Percentiles rank a stretch among this genome's conserved stretches.
phyloP scores from a whole-genome alignment of 768 basidiomycete species.

The Mycena kentingensis region DNA sequence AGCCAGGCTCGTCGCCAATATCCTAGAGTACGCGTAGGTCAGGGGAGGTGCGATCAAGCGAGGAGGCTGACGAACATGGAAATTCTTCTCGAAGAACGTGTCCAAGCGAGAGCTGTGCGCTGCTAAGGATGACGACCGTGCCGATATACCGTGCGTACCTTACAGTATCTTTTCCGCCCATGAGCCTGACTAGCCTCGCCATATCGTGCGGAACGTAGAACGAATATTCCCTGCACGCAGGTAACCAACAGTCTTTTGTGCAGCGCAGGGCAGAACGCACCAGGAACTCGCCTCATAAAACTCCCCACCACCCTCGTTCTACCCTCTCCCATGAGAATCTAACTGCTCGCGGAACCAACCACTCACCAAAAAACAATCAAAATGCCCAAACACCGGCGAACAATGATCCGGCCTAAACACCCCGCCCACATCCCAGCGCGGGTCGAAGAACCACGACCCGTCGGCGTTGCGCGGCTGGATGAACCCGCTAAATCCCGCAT shows the following conservation, averaged over 20 bases:
- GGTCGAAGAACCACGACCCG: slow-evolving; percentile 21
- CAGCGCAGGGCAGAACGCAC: background rate
- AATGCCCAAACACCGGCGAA: slow-evolving; percentile 17
- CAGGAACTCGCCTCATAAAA: slow-evolving; percentile 17
- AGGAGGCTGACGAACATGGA: slow-evolving; percentile 12
- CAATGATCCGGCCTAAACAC: slow-evolving; percentile 23
- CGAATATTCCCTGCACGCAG: slow-evolving; percentile 13
- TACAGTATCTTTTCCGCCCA: slow-evolving; percentile 15
- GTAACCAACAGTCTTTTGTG: background rate
- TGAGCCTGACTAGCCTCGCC: slow-evolving; percentile 10
- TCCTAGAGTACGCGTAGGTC: slow-evolving; percentile 5
- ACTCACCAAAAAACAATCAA: slow-evolving; percentile 15
- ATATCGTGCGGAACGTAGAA: slow-evolving; percentile 21
- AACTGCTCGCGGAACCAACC: background rate
- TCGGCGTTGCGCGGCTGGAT: slow-evolving; percentile 18
- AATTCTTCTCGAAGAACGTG: slow-evolving; percentile 11
- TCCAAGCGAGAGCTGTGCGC: slow-evolving; percentile 17
- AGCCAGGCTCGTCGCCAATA: slow-evolving; percentile 22
- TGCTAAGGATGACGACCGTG: too few relatives aligned
- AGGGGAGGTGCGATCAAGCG: background rate
- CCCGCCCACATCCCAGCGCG: slow-evolving; percentile 15
- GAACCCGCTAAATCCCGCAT: slow-evolving; percentile 18
- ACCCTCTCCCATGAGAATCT: background rate
- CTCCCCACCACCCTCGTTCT: slow-evolving; percentile 14
- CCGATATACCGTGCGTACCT: slow-evolving; percentile 13